Base-by-base conservation (phyloP, 306 rosid genomes). In the Alnus glutinosa region DNA sequence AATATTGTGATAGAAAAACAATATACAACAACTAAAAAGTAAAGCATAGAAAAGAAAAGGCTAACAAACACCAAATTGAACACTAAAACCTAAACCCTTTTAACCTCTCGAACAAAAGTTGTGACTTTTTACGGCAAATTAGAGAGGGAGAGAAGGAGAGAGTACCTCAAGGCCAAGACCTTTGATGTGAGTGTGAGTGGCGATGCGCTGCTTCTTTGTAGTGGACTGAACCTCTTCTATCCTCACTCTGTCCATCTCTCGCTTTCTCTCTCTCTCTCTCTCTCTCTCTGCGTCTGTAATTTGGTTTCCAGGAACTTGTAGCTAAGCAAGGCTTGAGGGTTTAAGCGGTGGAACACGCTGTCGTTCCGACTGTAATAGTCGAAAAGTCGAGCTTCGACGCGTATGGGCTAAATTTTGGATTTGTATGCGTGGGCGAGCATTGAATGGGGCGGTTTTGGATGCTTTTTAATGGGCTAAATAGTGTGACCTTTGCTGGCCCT, bases 181-280 rank as follows among this genome's bases (percentile, higher is more conserved):
- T 88, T 90, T 94, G 70, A 94, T 94, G 83, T 94, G 91, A 59
- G 91, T 88, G 66, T 88, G 91, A 67, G 91, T 88, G 49, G 91
- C 91, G 14, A 88, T 58, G 39, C 91, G 89, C 76, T 88, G 97
- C 87, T 89, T 94, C 92, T 92, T 94, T 13, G 87, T 92, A 4
- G 97, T 92, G 0, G 98, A 94, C 62, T 94, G 98, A 71, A 94
- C 94, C 86, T 90, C 98, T 80, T 94, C 98, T 55, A 94, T 92
- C 73, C 79, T 90, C 87, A 92, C 88, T 86, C 77, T 94, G 83
- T 85, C 87, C 86, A 85, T 87, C 36, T 71, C 59, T 23, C 54
- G 1, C 63, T 39, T 2, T 8, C 64, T 4, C 7, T 11, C 4
- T 8, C 64, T 4, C 7, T 11, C 12, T 13, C 10, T 8, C 3